phyloP scores from a whole-genome alignment of 371 early-diverging fungal genomes.

The Chytridium lagenaria region DNA sequence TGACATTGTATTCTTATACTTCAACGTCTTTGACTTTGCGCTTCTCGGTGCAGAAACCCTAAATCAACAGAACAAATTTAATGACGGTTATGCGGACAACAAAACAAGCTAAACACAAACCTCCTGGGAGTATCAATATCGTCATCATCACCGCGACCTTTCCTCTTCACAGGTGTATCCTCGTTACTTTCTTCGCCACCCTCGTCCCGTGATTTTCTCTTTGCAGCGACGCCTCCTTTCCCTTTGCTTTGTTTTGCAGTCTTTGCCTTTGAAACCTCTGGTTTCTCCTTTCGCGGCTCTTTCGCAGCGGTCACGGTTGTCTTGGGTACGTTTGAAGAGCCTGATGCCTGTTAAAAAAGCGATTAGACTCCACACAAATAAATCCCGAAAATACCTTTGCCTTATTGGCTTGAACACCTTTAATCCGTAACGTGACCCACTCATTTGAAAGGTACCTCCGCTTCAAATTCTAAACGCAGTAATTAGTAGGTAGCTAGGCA shows the following conservation, averaged over 20 bases:
- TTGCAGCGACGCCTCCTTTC: conserved; percentile 8
- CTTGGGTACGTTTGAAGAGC: neutral
- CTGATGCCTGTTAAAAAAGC: neutral
- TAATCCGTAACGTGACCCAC: conserved; percentile 28
- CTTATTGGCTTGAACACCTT: neutral
- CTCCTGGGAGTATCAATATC: neutral
- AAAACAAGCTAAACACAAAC: neutral
- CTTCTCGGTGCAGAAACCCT: conserved; percentile 2
- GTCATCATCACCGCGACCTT: neutral
- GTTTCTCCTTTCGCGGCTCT: conserved; percentile 6
- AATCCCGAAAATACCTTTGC: conserved; percentile 18
- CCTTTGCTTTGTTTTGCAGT: neutral
- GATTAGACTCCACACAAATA: neutral
- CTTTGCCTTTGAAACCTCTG: neutral
- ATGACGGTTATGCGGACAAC: neutral
- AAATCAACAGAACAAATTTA: neutral
- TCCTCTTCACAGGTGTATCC: conserved; percentile 3
- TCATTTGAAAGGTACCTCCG: conserved; percentile 51
- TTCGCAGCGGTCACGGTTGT: neutral
- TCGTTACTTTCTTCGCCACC: neutral
- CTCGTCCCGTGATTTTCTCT: conserved; percentile 26
- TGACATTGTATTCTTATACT: neutral
- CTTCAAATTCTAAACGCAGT: conserved; percentile 48
- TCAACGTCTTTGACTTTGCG: neutral
- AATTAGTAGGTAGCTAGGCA: no score